Base-by-base conservation (phyloP, 139 green algal genomes). In the Chlorella sp. region DNA sequence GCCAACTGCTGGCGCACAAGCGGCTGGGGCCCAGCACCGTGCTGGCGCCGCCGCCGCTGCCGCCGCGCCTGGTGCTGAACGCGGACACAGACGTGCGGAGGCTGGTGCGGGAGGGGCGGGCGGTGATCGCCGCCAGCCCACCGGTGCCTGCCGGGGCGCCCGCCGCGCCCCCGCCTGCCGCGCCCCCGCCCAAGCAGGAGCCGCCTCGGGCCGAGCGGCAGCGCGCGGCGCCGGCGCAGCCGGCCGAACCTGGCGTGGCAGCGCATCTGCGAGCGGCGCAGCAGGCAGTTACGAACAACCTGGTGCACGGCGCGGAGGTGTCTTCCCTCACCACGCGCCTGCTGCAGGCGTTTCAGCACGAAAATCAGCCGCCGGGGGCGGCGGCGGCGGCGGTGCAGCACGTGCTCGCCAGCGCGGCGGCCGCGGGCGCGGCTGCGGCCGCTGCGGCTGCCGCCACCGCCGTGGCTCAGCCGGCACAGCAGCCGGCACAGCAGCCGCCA, bases 1-100 rank as follows among this genome's bases (percentile, higher is more conserved):
- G 72, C 45, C 12, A 72, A 61, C 35, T 78, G 61, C 48, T 72
- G 27, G 72, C 61, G 5, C 41, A 33, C 60, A 78, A 78, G 72
- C 35, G 42, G 60, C 60, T 78, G 35, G 15, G 33, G 5, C 11
- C 45, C 2, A 48, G 25, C 21, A 33, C 19, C 14, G 43, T 64
- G 60, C 60, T 71, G 43, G 35, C 43, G 27, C 60, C 72, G 60
- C 60, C 61, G 45, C 33, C n/a, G 35, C 72, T 78, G 42, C 72
- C 72, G 27, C 45, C 31, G 43, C 60, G 72, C n/a, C 60, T 78
- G 36, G n/a, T 40, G 12, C 65, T 61, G 59, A 71, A 25, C 61
- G 62, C 27, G 5, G 45, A 4, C 0, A 8, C 6, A 8, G 53
- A 75, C 29, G 7, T 40, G 1, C 8, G 17, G 69, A 38, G 55